Percentiles rank a stretch among this genome's conserved stretches.
These are phyloP conservation scores for Cystofilobasidium bisporidii DNA, from an alignment of 768 basidiomycete species.

Conservation along the genomic window DNA sequence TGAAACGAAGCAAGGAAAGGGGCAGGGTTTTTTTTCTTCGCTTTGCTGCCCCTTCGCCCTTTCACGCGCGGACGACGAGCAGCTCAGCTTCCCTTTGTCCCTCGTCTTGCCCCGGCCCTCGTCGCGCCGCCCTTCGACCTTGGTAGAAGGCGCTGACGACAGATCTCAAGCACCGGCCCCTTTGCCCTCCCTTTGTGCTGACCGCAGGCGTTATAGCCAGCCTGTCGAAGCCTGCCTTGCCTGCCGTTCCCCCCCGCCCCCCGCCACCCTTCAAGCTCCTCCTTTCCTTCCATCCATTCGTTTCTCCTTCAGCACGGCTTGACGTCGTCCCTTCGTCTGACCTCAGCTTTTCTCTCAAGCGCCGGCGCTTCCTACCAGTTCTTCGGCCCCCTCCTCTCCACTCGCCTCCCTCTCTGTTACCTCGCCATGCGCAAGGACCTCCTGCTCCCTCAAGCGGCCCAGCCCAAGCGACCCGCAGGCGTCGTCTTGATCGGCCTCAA, in stretches of 20 bases:
- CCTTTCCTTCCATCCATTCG: conserved; percentile 1
- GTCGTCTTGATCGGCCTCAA: conserved; percentile 53
- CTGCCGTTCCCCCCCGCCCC: no score
- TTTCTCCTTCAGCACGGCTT: neutral
- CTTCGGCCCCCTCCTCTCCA: neutral
- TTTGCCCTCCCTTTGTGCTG: conserved; percentile 12
- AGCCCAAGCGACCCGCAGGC: conserved; percentile 30
- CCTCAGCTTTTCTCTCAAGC: neutral
- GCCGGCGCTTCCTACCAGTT: neutral
- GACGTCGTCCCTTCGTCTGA: conserved; percentile 1
- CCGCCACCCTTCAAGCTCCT: no score
- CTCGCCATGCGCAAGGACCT: conserved; percentile 6
- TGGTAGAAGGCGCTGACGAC: no score
- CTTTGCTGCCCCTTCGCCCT: neutral
- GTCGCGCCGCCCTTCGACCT: no score
- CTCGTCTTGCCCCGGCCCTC: neutral
- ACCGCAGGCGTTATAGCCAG: neutral
- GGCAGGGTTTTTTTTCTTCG: neutral
- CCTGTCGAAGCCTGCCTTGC: no score
- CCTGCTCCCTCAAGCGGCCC: conserved; percentile 2
- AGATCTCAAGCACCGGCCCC: neutral
- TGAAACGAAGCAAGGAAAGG: no score
- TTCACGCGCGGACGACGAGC: neutral
- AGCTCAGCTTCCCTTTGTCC: neutral
- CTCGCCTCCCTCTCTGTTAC: neutral